A percentile compares a stretch with the other conserved stretches of the same genome.
Evolutionary conservation across 2,329 filamentous ascomycete species (phyloP).

Genomic region (Paradendryphiella salina): DNA sequence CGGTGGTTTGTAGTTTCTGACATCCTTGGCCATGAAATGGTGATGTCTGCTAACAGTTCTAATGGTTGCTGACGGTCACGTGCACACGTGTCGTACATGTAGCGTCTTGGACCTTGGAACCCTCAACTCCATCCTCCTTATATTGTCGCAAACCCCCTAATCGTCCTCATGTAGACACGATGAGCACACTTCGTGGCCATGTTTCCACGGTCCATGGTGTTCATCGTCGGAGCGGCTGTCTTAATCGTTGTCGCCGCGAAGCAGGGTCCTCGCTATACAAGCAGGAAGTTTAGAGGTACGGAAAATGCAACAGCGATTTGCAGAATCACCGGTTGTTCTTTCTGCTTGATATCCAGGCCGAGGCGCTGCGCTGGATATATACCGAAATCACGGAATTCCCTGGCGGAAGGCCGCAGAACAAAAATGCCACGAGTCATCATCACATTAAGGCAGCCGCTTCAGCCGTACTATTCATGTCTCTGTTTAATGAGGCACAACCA

Average conservation of each 20-base stretch:
- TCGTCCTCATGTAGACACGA: not conserved
- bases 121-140: not conserved
- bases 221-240: not conserved
- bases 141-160: not conserved
- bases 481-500: constrained; percentile 31
- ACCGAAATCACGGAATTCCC: not conserved
- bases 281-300: not conserved
- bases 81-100: not conserved
- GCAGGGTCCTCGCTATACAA: not conserved
- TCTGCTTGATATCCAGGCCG: not conserved
- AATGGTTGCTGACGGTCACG: not conserved
- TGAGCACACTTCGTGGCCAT: not conserved
- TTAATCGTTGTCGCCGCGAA: not conserved
- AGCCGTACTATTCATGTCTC: constrained; percentile 19
- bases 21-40: not conserved
- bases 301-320: not conserved
- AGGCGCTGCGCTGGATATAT: constrained; percentile 14
- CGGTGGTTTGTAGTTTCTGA: not conserved
- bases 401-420: constrained; percentile 10
- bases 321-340: not conserved
- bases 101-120: not conserved
- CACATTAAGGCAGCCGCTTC: constrained; percentile 28
- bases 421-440: constrained; percentile 12
- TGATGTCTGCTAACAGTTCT: not conserved
- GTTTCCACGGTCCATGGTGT: not conserved